Conservation (phyloP, 352 stramenopile genomes). For the Phytophthora capsici region DNA sequence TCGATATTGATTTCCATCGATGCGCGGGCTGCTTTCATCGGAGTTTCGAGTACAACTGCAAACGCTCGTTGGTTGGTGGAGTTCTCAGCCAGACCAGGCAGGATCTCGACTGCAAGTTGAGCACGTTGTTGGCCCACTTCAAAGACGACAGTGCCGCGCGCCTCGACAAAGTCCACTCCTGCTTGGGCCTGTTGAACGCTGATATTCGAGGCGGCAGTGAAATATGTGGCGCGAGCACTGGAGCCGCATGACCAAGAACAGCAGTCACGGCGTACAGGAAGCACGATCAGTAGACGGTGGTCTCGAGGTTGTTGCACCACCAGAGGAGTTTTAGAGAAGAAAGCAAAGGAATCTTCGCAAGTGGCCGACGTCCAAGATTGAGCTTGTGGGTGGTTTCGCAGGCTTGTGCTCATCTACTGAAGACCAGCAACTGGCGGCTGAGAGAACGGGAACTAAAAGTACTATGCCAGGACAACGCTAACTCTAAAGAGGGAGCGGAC, state of each 20-base stretch:
- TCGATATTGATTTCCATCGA: conserved; percentile 31
- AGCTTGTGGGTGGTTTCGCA: conserved; percentile 1
- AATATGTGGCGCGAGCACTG: conserved; percentile 27
- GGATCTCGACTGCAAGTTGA: conserved; percentile 36
- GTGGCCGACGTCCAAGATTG: neutral
- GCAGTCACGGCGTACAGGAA: conserved; percentile 32
- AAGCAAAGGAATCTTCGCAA: conserved; percentile 27
- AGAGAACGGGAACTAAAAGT: no score
- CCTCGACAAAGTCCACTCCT: conserved; percentile 34
- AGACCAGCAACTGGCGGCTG: no score
- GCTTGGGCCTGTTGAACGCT: conserved; percentile 15
- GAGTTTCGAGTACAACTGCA: conserved; percentile 21
- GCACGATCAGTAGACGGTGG: conserved; percentile 26
- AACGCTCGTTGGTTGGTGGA: conserved; percentile 17
- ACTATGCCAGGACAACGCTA: conserved; percentile 15
- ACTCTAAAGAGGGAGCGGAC: conserved; percentile 1
- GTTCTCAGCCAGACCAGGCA: conserved; percentile 17
- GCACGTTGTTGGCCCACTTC: conserved; percentile 20
- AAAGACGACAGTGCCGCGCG: conserved; percentile 35
- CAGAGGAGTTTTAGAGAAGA: conserved; percentile 22
- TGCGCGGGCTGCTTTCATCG: conserved; percentile 1
- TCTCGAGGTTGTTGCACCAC: conserved; percentile 24
- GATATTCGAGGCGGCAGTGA: conserved; percentile 5
- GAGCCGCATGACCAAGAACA: conserved; percentile 16
- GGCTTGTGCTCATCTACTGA: conserved; percentile 5